phyloP scores from a whole-genome alignment of 148 eudicot species.

The Polygonum aviculare region DNA sequence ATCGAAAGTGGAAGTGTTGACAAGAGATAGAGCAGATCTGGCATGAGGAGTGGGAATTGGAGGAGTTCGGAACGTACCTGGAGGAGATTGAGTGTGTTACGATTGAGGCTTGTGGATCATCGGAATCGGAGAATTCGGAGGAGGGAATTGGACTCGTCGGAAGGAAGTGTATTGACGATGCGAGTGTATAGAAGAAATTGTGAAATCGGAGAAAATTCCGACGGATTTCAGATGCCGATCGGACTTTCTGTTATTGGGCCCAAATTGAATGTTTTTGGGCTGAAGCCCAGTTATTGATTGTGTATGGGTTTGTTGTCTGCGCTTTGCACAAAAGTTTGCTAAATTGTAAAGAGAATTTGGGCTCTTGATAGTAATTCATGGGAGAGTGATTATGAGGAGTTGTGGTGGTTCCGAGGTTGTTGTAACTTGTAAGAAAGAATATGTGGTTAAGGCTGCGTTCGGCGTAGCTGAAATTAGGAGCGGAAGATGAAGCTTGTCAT shows the following conservation, averaged over 20 bases:
- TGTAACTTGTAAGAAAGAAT: too few species aligned
- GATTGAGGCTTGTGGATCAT: not conserved
- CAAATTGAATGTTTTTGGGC: not conserved
- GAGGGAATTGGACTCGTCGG: not conserved
- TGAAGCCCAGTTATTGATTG: not conserved
- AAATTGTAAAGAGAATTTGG: too few species aligned
- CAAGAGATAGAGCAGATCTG: conserved; percentile 3
- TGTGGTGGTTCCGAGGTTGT: too few species aligned
- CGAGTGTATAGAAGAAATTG: not conserved
- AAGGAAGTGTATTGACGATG: not conserved
- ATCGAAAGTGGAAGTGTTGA: not conserved
- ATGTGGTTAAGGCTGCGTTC: too few species aligned
- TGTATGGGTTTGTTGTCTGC: not conserved
- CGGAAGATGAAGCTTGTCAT: too few species aligned
- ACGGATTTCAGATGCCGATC: conserved; percentile 10
- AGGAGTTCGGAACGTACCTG: not conserved
- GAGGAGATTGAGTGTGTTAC: not conserved
- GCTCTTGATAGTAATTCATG: too few species aligned
- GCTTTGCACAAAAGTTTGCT: too few species aligned
- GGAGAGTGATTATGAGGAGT: too few species aligned
- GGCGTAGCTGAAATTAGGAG: too few species aligned
- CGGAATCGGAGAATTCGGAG: conserved; percentile 8
- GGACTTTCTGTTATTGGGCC: not conserved
- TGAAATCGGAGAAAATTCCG: not conserved
- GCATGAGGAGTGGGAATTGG: not conserved